Percentiles rank a stretch among this genome's conserved stretches.
phyloP scores from a whole-genome alignment of 2,329 filamentous ascomycete genomes.

The Sporothrix schenckii region DNA sequence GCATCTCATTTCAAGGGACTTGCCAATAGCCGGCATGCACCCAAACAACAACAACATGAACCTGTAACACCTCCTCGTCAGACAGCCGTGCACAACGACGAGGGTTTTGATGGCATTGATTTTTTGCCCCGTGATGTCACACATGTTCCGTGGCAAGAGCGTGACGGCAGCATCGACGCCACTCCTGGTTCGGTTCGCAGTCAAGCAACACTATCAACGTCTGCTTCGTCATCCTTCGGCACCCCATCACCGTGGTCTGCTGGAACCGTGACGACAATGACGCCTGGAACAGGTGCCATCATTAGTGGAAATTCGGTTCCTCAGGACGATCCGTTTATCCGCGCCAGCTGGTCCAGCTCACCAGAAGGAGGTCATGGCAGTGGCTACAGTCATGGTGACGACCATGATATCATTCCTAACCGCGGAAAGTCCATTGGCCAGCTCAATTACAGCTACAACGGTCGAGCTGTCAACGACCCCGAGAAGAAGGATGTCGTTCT shows the following conservation, averaged over 20 bases:
- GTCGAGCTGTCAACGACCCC: slow-evolving; percentile 23
- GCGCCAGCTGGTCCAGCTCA: slow-evolving; percentile 41
- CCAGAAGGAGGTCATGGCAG: slow-evolving; percentile 2
- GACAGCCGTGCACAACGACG: slow-evolving; percentile 27
- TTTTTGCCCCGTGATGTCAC: slow-evolving; percentile 43
- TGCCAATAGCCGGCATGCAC: slow-evolving; percentile 39
- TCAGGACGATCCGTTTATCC: slow-evolving; percentile 43
- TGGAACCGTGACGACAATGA: neutral
- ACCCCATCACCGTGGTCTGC: slow-evolving; percentile 27
- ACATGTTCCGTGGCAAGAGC: slow-evolving; percentile 42
- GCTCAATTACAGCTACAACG: slow-evolving; percentile 39
- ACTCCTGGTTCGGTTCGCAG: slow-evolving; percentile 45
- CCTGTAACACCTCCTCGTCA: slow-evolving; percentile 34
- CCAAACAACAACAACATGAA: neutral
- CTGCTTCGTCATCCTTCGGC: slow-evolving; percentile 39
- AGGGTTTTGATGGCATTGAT: slow-evolving; percentile 34
- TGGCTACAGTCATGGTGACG: slow-evolving; percentile 31
- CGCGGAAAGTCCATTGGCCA: slow-evolving; percentile 17
- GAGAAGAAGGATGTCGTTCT: slow-evolving; percentile 17
- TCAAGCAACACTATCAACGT: slow-evolving; percentile 44
- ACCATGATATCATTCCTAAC: slow-evolving; percentile 34
- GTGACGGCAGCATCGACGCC: slow-evolving; percentile 38
- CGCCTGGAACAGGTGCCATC: neutral
- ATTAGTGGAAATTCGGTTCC: slow-evolving; percentile 29
- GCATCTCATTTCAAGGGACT: slow-evolving; percentile 37